phyloP scores from a whole-genome alignment of 768 basidiomycete species.

The Boletus coccyginus region DNA sequence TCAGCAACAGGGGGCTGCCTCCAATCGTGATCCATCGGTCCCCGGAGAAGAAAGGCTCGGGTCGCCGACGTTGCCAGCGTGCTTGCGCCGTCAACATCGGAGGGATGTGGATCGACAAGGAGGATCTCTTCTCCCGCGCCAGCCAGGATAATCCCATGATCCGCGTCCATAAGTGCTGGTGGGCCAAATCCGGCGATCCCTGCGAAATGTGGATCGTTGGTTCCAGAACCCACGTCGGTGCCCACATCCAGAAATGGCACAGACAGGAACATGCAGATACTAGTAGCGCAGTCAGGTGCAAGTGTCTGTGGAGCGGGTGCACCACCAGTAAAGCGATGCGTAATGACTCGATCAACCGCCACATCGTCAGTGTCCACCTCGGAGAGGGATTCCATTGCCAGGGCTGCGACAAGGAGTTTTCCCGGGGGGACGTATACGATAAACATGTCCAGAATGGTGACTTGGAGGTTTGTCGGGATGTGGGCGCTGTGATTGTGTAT shows the following conservation, averaged over 20 bases:
- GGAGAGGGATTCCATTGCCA: background rate
- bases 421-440: slow-evolving; percentile 1
- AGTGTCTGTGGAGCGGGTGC: background rate
- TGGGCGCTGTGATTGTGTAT: background rate
- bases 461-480: background rate
- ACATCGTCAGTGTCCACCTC: slow-evolving; percentile 2
- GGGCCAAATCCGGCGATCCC: background rate
- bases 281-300: background rate
- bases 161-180: slow-evolving; percentile 1
- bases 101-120: slow-evolving; percentile 1
- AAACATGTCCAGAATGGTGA: background rate
- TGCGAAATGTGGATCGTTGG: slow-evolving; percentile 6
- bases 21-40: background rate
- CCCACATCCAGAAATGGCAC: slow-evolving; percentile 5
- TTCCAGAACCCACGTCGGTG: background rate
- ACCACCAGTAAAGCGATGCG: background rate
- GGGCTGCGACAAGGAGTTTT: background rate
- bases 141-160: background rate
- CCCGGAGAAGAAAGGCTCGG: background rate
- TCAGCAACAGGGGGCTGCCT: background rate
- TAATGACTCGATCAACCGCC: background rate
- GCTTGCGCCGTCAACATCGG: background rate
- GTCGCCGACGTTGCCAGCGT: background rate
- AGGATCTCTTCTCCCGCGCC: background rate
- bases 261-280: background rate